Base-by-base conservation (phyloP, 1,284 basidiomycete species). In the Boletus mariae region DNA sequence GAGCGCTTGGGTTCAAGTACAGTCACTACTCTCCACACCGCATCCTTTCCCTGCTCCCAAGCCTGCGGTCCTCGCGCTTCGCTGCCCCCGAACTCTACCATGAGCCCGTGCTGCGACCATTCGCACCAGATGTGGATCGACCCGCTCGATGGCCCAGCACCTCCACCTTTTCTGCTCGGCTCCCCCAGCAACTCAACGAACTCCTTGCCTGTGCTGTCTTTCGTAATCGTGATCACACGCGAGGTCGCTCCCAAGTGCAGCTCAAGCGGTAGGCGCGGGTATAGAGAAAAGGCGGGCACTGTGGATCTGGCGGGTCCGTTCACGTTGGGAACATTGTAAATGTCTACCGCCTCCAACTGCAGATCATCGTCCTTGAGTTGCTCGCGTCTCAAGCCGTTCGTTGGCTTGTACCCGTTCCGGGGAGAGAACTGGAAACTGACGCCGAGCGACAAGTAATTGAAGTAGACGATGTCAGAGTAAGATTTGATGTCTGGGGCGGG, bases 101-200 rank as follows among this genome's bases (percentile, higher is more conserved):
- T 87, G 25, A 93, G 64, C 1, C 90, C 90, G 52, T 87, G 78
- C 55, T 73, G 77, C n/a, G 81, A 77, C 92, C 92, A 95, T 68
- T 95, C 92, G 60, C 92, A 88, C 90, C 91, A 96, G 56, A 94
- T 92, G 17, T 84, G 85, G 58, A 94, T 90, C 40, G 87, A 91
- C n/a, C 88, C 88, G 9, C 80, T 82, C 12, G 85, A 85, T 8
- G 89, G 89, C 0, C 89, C 90, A 10, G 82, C 75, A 0, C 92
- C 91, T 25, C 92, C 91, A 6, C 93, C 93, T 65, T 95, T 96
- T 51, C 89, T 79, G 61, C 80, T 80, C 7, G 93, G 93, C 70
- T 95, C 93, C 17, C 92, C 92, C 31, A 95, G 70, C 35, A 68
- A 64, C 15, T 71, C 66, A 3, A 95, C 87, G 55, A 97, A 83